A percentile compares a stretch with the other conserved stretches of the same genome.
phyloP scores from a whole-genome alignment of 495 filamentous ascomycete genomes.

The Lophiostoma macrostomum region DNA sequence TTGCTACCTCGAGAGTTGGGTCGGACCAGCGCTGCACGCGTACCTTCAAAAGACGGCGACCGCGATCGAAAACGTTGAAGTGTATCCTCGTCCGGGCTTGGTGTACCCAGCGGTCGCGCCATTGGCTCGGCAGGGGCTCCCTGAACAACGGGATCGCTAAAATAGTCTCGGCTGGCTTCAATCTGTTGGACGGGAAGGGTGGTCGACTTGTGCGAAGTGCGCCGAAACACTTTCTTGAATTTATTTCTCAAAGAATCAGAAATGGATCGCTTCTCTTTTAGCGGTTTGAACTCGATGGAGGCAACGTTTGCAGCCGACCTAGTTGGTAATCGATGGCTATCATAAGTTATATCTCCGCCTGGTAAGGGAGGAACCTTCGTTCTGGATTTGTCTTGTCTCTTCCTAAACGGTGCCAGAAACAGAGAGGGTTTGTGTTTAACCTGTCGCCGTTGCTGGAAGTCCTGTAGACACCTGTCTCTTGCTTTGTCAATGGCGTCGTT shows the following conservation, averaged over 20 bases:
- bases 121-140: neutral
- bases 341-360: conserved; percentile 7
- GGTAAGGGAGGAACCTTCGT: neutral
- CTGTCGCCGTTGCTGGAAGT: conserved; percentile 35
- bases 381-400: conserved; percentile 31
- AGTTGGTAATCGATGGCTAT: conserved; percentile 19
- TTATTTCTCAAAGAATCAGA: conserved; percentile 27
- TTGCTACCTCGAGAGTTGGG: conserved; percentile 8
- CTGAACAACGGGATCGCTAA: conserved; percentile 5
- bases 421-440: conserved; percentile 37
- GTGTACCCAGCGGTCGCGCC: conserved; percentile 3
- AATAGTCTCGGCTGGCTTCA: conserved; percentile 30
- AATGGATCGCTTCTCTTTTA: conserved; percentile 29
- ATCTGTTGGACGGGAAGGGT: conserved; percentile 30
- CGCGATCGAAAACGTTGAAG: conserved; percentile 11
- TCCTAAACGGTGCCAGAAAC: conserved; percentile 39
- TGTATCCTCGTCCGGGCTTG: conserved; percentile 14
- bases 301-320: conserved; percentile 7
- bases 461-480: conserved; percentile 38
- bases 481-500: conserved; percentile 23
- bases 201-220: conserved; percentile 13
- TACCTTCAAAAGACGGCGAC: conserved; percentile 13
- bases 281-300: neutral
- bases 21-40: neutral
- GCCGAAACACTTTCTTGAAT: conserved; percentile 29